Base-by-base conservation (phyloP, 805 yeast species). In the Ogataea wickerhamii region DNA sequence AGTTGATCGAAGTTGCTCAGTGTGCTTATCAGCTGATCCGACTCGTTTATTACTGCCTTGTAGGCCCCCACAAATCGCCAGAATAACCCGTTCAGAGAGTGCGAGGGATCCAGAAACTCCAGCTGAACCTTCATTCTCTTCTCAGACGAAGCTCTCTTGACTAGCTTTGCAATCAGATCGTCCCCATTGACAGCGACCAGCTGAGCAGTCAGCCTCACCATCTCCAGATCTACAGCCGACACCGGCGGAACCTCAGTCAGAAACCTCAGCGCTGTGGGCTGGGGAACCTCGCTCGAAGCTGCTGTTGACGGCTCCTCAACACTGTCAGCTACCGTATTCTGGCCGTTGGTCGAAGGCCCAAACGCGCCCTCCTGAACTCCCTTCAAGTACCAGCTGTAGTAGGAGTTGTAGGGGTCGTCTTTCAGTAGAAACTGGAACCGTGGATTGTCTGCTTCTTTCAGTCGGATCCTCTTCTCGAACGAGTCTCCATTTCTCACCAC, bases 201-300 rank as follows among this genome's bases (percentile, higher is more conserved):
- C 37, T 76, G 68, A 0, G 97, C 96, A 1, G 89, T 76, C 2
- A 78, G 52, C 55, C 85, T 83, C 29, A 91, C 71, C 8, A 83
- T 67, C 19, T 82, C 82, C 19, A 83, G 60, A 56, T 88, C 96
- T 21, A 70, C 63, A 0, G 73, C 54, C 0, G 91, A 76, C 3
- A 87, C 66, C 12, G 64, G 63, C 12, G 67, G 65, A 3, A 55
- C 48, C 6, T 37, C 38, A 7, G 60, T 39, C 37, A 73, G 64
- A 29, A 55, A 51, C 4, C 38, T 32, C 16, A 52, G 47, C 38
- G 35, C 48, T 21, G 27, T 44, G 40, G 49, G 55, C 34, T 32
- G 24, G 20, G 24, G 32, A 14, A 37, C 28, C 12, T 22, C 38
- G 12, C 19, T 23, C 21, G 31, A 18, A 14, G 16, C 21, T 19